Evolutionary conservation across 2,329 filamentous ascomycete genomes (phyloP).

Genomic region (Trichoderma breve): DNA sequence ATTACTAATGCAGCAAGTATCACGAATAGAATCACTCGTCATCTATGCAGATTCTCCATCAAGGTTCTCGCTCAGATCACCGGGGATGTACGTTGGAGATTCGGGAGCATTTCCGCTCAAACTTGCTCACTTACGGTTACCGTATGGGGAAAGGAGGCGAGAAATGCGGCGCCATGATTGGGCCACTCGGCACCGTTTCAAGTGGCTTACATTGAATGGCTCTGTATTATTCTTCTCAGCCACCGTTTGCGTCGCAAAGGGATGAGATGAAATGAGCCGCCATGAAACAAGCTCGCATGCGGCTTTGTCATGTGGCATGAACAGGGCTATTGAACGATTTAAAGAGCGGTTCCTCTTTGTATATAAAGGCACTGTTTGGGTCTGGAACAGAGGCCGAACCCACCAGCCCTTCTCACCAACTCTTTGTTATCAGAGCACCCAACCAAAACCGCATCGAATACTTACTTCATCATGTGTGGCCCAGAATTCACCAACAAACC

Average conservation of each 20-base stretch:
- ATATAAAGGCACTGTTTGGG: not conserved
- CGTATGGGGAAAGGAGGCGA: constrained; percentile 27
- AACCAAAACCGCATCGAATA: not conserved
- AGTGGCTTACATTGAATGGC: not conserved
- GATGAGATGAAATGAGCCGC: not conserved
- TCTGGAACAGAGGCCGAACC: not conserved
- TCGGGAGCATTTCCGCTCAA: constrained; percentile 35
- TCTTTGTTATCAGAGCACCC: not conserved
- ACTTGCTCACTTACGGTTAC: constrained; percentile 35
- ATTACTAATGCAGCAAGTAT: not conserved
- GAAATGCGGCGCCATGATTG: constrained; percentile 31
- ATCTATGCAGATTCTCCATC: not conserved
- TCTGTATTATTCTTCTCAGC: not conserved
- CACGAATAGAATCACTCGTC: not conserved
- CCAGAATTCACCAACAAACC: constrained; percentile 41
- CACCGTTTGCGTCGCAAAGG: not conserved
- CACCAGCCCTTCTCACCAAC: not conserved
- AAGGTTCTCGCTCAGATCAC: not conserved
- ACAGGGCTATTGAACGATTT: not conserved
- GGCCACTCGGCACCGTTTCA: constrained; percentile 19
- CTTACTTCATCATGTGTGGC: constrained; percentile 42
- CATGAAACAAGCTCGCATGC: constrained; percentile 8
- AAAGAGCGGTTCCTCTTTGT: not conserved
- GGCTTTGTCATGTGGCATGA: not conserved
- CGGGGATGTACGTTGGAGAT: not conserved